These are phyloP conservation scores for Plasmodium cynomolgi DNA, from an alignment of 169 alveolate genomes.

Conservation along the genomic window DNA sequence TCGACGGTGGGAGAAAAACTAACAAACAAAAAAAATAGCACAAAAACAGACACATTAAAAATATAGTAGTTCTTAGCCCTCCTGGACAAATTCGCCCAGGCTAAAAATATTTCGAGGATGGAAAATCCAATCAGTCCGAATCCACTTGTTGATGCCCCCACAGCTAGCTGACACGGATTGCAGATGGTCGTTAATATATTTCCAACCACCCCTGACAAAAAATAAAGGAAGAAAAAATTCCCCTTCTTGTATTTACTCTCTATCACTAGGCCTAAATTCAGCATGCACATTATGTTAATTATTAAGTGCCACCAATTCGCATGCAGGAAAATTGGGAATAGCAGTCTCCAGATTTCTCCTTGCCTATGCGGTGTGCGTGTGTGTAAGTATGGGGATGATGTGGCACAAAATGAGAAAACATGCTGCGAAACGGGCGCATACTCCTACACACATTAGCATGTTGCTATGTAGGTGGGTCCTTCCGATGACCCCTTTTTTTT, in stretches of 20 bases:
- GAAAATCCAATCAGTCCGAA: slow-evolving; percentile 79
- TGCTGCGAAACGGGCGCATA: not conserved
- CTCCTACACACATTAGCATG: not conserved
- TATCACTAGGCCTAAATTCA: slow-evolving; percentile 67
- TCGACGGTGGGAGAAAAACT: slow-evolving; percentile 73
- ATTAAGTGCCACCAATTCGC: slow-evolving; percentile 74
- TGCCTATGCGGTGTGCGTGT: not conserved
- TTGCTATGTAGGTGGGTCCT: not conserved
- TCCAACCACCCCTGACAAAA: slow-evolving; percentile 71
- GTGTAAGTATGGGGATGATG: not conserved
- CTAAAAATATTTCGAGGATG: slow-evolving; percentile 73
- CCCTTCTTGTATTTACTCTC: slow-evolving; percentile 55
- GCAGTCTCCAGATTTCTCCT: slow-evolving; percentile 71
- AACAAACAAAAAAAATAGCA: slow-evolving; percentile 58
- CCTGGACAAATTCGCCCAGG: slow-evolving; percentile 67
- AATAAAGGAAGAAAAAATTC: slow-evolving; percentile 3
- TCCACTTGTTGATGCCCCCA: slow-evolving; percentile 79
- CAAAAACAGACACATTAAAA: slow-evolving; percentile 53
- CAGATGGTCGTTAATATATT: slow-evolving; percentile 75
- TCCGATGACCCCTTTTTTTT: not conserved
- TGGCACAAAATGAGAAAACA: not conserved
- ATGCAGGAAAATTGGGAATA: slow-evolving; percentile 59
- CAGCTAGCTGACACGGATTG: slow-evolving; percentile 79
- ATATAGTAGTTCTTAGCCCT: slow-evolving; percentile 59
- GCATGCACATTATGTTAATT: slow-evolving; percentile 58